Conservation (phyloP, 176 grass and related monocot genomes). For the Ensete ventricosum region DNA sequence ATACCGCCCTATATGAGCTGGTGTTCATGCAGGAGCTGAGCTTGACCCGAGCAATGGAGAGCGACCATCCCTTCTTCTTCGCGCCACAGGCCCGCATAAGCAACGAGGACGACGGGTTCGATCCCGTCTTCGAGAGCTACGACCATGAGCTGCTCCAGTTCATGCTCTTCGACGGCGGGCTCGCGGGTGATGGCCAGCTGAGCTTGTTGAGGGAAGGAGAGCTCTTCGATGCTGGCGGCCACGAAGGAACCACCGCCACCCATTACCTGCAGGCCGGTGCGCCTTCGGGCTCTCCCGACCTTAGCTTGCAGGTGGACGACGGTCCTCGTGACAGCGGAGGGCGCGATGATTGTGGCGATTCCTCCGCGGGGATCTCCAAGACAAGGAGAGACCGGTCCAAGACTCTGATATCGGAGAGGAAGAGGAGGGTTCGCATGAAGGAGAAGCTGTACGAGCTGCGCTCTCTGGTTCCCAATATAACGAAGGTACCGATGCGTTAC, state of each 20-base stretch:
- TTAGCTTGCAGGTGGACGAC: background rate
- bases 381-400: constrained; percentile 70
- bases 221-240: background rate
- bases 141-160: background rate
- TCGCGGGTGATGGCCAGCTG: background rate
- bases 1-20: background rate
- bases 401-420: constrained; percentile 85
- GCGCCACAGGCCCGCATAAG: background rate
- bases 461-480: constrained; percentile 83
- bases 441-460: constrained; percentile 92
- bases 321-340: background rate
- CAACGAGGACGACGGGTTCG: background rate
- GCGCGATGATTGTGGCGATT: constrained; percentile 31
- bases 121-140: background rate
- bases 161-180: background rate
- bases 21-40: background rate
- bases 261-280: background rate
- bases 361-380: constrained; percentile 15
- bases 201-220: background rate
- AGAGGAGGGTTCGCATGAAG: constrained; percentile 79
- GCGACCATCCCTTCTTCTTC: background rate
- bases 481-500: constrained; percentile 33
- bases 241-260: background rate
- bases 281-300: background rate
- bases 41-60: background rate